Evolutionary conservation across 805 yeast genomes (phyloP), one percentile per base, ranked within the genome.

Genomic region (Yamadazyma philogaea): DNA sequence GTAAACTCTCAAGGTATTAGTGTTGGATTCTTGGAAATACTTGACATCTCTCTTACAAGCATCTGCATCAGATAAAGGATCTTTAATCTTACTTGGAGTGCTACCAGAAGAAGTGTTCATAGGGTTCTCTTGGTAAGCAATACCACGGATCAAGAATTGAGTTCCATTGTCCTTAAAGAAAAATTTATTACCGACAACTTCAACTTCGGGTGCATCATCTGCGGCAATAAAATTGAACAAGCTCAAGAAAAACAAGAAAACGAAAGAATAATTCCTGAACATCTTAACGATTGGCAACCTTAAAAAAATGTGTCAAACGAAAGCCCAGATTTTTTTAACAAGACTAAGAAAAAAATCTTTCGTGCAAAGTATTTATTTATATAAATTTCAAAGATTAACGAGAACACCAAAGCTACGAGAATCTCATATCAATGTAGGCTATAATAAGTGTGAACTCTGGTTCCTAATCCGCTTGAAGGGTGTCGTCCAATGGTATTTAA

Each of bases 31-130:
- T 48, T 53, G 55, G 43, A 70, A 60, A 50, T 66, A 69, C 44
- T 63, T 51, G 28, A 64, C 66, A 51, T 70, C 75, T 59, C 75
- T 63, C 53, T 67, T 60, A 56, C 75, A 70, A 19, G 72, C 60
- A 12, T 51, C 61, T 6, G 56, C 59, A 49, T 70, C 73, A 8
- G 73, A 71, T 35, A 70, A 61, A 21, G 75, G 75, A 51, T 70
- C 74, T 10, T 36, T 49, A 46, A 63, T 69, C 4, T 11, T 24
- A 5, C 53, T 26, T 3, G 40, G 34, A n/a, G 30, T 30, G 18
- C 46, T 50, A 10, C 60, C 51, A 21, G 36, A 16, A 45, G 43
- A 20, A 11, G 46, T 51, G 16, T 31, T 39, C 10, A 60, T 47
- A 12, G 47, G 45, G 51, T 68, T 61, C 48, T 67, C 66, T 51